These are phyloP conservation scores for Candida sanyaensis DNA, from an alignment of 1,139 yeast genomes.

Conservation along the genomic window DNA sequence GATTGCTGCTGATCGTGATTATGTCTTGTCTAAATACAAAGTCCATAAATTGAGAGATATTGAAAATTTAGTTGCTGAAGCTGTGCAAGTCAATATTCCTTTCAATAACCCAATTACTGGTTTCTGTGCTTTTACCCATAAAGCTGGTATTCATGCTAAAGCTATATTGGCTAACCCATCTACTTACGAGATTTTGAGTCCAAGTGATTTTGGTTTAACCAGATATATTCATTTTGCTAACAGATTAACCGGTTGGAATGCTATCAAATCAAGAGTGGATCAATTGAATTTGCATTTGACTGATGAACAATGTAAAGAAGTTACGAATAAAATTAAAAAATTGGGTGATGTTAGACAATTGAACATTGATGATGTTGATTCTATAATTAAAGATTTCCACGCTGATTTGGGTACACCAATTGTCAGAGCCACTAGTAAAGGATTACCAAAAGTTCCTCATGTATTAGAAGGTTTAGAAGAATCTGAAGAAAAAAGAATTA, in stretches of 20 bases:
- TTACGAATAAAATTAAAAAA: conserved; percentile 87
- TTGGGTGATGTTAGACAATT: conserved; percentile 94
- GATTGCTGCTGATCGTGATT: conserved; percentile 98
- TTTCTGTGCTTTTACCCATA: conserved; percentile 98
- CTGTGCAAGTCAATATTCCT: conserved; percentile 95
- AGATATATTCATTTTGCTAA: conserved; percentile 97
- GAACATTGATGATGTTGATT: conserved; percentile 96
- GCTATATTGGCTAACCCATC: conserved; percentile 98
- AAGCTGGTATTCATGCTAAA: conserved; percentile 99
- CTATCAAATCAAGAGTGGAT: conserved; percentile 96
- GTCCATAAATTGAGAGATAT: conserved; percentile 93
- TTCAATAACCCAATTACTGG: conserved; percentile 99
- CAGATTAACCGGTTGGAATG: conserved; percentile 98
- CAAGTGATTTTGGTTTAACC: conserved; percentile 91
- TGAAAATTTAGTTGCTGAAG: conserved; percentile 95
- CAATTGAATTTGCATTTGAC: conserved; percentile 88
- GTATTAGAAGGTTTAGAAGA: conserved; percentile 13
- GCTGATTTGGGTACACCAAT: conserved; percentile 53
- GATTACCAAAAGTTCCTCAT: conserved; percentile 14
- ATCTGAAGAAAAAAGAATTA: conserved; percentile 12
- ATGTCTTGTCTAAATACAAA: conserved; percentile 92
- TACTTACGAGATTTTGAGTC: conserved; percentile 94
- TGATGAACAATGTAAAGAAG: conserved; percentile 94
- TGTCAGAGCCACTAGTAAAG: conserved; percentile 14
- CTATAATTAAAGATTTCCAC: conserved; percentile 92